Evolutionary conservation across 2,329 filamentous ascomycete genomes (phyloP).

Genomic region (Penicillium sp.): DNA sequence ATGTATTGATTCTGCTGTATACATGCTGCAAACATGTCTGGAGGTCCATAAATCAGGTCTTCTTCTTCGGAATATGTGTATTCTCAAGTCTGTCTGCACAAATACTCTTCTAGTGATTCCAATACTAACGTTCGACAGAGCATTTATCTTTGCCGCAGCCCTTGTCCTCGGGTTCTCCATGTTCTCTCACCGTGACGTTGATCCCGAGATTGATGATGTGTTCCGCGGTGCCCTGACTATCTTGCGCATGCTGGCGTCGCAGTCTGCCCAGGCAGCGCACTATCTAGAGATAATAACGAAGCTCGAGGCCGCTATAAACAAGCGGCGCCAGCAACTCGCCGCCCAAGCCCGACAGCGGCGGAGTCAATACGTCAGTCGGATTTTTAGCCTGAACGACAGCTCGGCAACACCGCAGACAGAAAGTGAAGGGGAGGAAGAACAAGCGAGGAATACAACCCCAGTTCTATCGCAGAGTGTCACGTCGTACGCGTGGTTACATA

Average conservation of each 20-base stretch:
- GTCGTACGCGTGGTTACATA: slow-evolving; percentile 17
- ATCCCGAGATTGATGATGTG: slow-evolving; percentile 40
- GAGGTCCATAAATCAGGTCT: slow-evolving; percentile 47
- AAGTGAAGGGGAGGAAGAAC: not conserved
- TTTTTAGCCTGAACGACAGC: slow-evolving; percentile 32
- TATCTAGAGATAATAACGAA: slow-evolving; percentile 56
- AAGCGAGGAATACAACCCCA: slow-evolving; percentile 1
- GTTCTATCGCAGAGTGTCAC: slow-evolving; percentile 6
- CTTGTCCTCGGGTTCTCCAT: slow-evolving; percentile 57
- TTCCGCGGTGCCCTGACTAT: slow-evolving; percentile 53
- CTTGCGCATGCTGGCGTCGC: slow-evolving; percentile 47
- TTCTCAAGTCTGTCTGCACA: slow-evolving; percentile 51
- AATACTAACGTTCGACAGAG: slow-evolving; percentile 32
- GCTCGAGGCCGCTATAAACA: slow-evolving; percentile 46
- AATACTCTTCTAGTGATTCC: not conserved
- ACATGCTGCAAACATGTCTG: slow-evolving; percentile 54
- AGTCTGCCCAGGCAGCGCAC: slow-evolving; percentile 56
- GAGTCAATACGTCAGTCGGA: slow-evolving; percentile 37
- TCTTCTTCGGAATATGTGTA: slow-evolving; percentile 56
- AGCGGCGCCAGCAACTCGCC: slow-evolving; percentile 38
- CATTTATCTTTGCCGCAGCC: slow-evolving; percentile 56
- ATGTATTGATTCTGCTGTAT: slow-evolving; percentile 56
- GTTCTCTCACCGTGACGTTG: slow-evolving; percentile 49
- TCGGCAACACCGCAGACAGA: slow-evolving; percentile 10
- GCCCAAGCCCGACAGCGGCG: slow-evolving; percentile 28